phyloP scores from a whole-genome alignment of 768 basidiomycete species.

The Favolaschia claudopus region DNA sequence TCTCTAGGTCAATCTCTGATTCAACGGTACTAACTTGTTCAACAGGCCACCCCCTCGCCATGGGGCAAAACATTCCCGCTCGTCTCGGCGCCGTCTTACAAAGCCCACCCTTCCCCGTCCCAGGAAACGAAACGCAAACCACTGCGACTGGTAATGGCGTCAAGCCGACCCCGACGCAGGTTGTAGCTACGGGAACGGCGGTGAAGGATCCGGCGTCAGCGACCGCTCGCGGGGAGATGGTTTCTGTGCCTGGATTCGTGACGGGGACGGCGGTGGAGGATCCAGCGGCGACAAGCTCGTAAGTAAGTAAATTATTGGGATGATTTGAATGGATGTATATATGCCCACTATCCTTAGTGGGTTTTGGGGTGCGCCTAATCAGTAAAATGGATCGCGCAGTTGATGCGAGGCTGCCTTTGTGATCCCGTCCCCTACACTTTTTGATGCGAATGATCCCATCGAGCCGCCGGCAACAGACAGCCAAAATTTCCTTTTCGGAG shows the following conservation, averaged over 20 bases:
- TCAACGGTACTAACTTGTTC: neutral
- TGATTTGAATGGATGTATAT: no score
- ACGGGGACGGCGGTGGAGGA: slow-evolving; percentile 2
- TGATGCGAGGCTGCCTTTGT: no score
- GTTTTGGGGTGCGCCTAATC: no score
- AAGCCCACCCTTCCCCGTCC: neutral
- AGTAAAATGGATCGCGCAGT: no score
- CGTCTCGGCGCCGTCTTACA: neutral
- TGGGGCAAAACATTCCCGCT: slow-evolving; percentile 13
- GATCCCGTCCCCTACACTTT: no score
- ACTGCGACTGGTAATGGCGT: neutral
- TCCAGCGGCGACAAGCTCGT: neutral
- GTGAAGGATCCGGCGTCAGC: slow-evolving; percentile 7
- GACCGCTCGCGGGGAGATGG: slow-evolving; percentile 1
- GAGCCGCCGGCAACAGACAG: no score
- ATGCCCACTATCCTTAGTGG: no score
- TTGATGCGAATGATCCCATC: no score
- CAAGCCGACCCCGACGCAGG: neutral
- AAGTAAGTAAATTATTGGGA: no score
- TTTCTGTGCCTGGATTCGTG: neutral
- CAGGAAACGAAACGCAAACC: slow-evolving; percentile 5
- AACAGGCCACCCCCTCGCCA: slow-evolving; percentile 17
- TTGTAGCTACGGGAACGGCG: slow-evolving; percentile 4
- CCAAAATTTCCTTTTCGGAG: no score
- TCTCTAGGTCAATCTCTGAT: neutral